Conservation (phyloP, 2,329 filamentous ascomycete genomes). For the Fusarium sp. region DNA sequence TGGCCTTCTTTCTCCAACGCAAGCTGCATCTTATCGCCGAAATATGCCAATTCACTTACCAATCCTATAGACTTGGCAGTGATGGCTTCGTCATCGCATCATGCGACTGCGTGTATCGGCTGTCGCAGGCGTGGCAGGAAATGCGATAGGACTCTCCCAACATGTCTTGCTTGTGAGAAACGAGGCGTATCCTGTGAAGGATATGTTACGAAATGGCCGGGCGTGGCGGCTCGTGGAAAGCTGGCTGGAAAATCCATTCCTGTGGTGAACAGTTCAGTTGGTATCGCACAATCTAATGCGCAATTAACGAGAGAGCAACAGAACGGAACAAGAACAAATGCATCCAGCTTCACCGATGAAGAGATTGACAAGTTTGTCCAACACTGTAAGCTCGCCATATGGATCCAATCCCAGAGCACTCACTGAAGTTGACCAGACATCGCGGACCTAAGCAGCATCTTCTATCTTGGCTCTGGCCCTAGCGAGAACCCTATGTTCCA, state of each 20-base stretch:
- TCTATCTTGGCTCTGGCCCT: constrained; percentile 12
- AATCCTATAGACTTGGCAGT: background rate
- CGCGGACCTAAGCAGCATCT: constrained; percentile 13
- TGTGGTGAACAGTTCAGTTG: background rate
- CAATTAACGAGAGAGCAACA: background rate
- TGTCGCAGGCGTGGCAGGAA: background rate
- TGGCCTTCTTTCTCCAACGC: accelerated
- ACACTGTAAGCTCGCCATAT: background rate
- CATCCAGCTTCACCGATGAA: background rate
- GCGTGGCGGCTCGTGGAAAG: constrained; percentile 11
- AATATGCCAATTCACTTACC: background rate
- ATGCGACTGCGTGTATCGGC: background rate
- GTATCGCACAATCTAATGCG: background rate
- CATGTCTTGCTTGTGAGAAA: constrained; percentile 7
- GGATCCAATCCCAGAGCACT: too few relatives aligned
- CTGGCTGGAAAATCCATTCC: constrained; percentile 18
- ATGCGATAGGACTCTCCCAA: constrained; percentile 1
- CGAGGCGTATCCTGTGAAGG: constrained; percentile 8
- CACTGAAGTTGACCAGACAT: background rate
- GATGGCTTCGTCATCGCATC: background rate
- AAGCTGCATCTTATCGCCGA: background rate
- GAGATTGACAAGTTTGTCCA: constrained; percentile 7
- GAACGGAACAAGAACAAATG: background rate
- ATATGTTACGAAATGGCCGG: constrained; percentile 18
- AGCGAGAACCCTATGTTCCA: constrained; percentile 22